Base-by-base conservation (phyloP, 2,329 filamentous ascomycete species). In the Kalaharituber pfeilii region DNA sequence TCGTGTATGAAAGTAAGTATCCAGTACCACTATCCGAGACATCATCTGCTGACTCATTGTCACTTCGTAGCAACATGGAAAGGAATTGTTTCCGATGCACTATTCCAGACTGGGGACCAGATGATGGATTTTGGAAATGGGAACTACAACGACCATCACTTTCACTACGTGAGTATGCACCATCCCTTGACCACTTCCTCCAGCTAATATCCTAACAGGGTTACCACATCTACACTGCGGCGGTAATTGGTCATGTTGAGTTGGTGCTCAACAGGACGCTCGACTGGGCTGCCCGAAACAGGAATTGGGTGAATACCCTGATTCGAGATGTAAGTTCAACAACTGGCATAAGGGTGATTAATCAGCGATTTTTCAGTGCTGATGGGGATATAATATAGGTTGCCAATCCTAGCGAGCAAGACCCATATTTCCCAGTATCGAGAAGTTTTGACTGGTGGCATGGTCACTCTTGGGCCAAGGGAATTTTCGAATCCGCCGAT, bases 111-210 rank as follows among this genome's bases (percentile, higher is more conserved):
- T 1, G 80, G 79, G 1, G 77, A 93, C 59, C 67, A 76, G 4
- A 79, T 80, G 1, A 75, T 74, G 0, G 91, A 96, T 66, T 96
- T 94, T 69, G 91, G 91, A 59, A 95, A 95, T 67, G 84, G 82
- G 1, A 83, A 79, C 65, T 89, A 88, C 71, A 89, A 83, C 62
- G 80, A 83, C 63, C 80, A 82, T 61, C 79, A 83, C 65, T 82
- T 82, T 62, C 82, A 85, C 64, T 88, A 85, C 64, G 61, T 62
- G 57, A 24, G 57, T 56, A 44, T 24, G n/a, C 20, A 39, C n/a
- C n/a, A n/a, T n/a, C n/a, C n/a, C n/a, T n/a, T n/a, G n/a, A n/a
- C n/a, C n/a, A n/a, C n/a, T n/a, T n/a, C n/a, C n/a, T n/a, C n/a
- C n/a, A n/a, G 4, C 33, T 3, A 39, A 6, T 39, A 39, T 9